Evolutionary conservation across 257 asterid genomes (phyloP).

Genomic region (Coffea canephora): DNA sequence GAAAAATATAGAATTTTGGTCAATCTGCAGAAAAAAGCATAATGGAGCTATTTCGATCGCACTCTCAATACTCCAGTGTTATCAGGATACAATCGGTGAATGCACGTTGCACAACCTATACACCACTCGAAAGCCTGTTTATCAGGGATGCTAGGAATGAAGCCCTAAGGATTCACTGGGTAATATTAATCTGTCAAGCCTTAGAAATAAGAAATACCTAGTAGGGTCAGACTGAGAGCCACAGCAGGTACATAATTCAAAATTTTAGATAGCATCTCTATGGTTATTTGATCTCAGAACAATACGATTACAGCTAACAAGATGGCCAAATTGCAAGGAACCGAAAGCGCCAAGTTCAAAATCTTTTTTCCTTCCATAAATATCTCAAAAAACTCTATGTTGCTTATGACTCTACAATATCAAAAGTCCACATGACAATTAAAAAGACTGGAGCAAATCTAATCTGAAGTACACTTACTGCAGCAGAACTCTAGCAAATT

Average conservation of each 20-base stretch:
- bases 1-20: neutral
- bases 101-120: neutral
- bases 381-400: neutral
- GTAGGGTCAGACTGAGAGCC: neutral
- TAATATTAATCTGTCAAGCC: neutral
- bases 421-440: neutral
- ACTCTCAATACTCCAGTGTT: neutral
- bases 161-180: neutral
- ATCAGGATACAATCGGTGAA: neutral
- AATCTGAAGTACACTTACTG: neutral
- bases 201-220: neutral
- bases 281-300: neutral
- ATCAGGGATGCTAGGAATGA: neutral
- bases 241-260: neutral
- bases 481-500: neutral
- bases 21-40: neutral
- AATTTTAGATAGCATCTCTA: neutral
- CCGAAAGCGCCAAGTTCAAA: neutral
- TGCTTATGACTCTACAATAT: neutral
- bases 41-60: neutral
- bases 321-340: neutral
- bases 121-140: neutral
- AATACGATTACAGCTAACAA: neutral
- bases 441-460: slow-evolving; percentile 1
- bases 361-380: neutral